Base-by-base conservation (phyloP, 2,329 filamentous ascomycete species). In the Aspergillus costaricaensis region DNA sequence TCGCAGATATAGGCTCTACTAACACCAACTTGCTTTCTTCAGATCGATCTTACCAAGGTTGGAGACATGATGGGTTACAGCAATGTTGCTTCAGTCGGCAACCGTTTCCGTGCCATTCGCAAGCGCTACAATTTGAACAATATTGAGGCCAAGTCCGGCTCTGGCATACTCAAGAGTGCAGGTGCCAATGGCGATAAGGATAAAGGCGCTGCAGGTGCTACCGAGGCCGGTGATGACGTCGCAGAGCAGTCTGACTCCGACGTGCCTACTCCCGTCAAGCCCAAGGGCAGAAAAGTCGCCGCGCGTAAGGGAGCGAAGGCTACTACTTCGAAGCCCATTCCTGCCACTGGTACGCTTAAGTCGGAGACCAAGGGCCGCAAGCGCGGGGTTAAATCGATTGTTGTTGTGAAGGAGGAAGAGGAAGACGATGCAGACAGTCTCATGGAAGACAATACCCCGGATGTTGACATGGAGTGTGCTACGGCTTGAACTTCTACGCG, bases 31-130 rank as follows among this genome's bases (percentile, higher is more conserved):
- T 8, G 17, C 30, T 32, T 9, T 15, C 0, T 17, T 3, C 47
- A 74, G 73, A 65, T 75, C 17, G 70, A 74, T 32, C 60, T 73
- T 21, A 38, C 32, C 15, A 64, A 63, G 1, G 70, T 74, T 12
- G 70, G 68, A 7, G 48, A 58, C 9, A 63, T 64, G 0, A 38
- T 76, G 7, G 64, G 63, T 1, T 74, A 75, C 57, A 67, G 56
- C 55, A 74, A 74, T 54, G 58, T 65, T 12, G 60, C 51, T 6
- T 74, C 70, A 0, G 69, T 68, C 6, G 67, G 62, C 1, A 76
- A 75, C 53, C 67, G 72, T 12, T 67, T 71, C 30, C 61, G 69
- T 19, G 23, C 51, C 1, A 30, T 76, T 9, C 65, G 67, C 19
- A 72, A 72, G 52, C 65, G 66, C 15, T 69, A 70, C 47, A 63